Base-by-base conservation (phyloP, 176 grass and related monocot species). In the Pharus latifolius region DNA sequence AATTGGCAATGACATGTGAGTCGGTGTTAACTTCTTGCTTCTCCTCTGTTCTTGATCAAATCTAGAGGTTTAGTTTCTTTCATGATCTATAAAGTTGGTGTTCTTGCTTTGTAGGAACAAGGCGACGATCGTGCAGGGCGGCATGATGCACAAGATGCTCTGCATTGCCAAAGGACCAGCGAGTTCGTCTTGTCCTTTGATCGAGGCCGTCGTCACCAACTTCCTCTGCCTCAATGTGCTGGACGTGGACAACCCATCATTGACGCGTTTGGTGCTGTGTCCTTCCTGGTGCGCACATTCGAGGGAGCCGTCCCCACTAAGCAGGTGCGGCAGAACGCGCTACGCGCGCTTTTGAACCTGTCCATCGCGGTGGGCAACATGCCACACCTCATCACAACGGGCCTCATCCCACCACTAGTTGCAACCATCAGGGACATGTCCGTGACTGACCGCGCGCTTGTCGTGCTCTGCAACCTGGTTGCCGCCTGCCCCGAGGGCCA, bases 131-230 rank as follows among this genome's bases (percentile, higher is more conserved):
- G 90, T 94, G 41, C 84, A 99, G 58, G 87, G 90, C 9, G 95
- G 95, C 10, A 83, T 84, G 13, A 71, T 94, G 66, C 95, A 99
- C 74, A 99, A 99, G 83, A 91, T 99, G 95, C 78, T 99, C 30
- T 23, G 75, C 53, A 72, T 94, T 70, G 84, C 72, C 1, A 81
- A 80, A 2, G 14, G 9, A 5, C 43, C 29, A 19, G 10, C 63
- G 63, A 3, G 19, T 25, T 6, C 22, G n/a, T 69, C 66, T 10
- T 30, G 43, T 23, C 18, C 46, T 1, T 23, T 91, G 12, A 86
- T 75, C 33, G 87, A 76, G 71, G 84, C 87, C 26, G 78, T 88
- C 10, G 87, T 91, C 53, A 90, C 87, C 40, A 99, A 99, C 69
- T 93, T 99, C 79, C 80, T 98, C 55, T 87, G 95, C 67, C 85